Base-by-base conservation (phyloP, 441 rosid species). In the Brassica hybrid region DNA sequence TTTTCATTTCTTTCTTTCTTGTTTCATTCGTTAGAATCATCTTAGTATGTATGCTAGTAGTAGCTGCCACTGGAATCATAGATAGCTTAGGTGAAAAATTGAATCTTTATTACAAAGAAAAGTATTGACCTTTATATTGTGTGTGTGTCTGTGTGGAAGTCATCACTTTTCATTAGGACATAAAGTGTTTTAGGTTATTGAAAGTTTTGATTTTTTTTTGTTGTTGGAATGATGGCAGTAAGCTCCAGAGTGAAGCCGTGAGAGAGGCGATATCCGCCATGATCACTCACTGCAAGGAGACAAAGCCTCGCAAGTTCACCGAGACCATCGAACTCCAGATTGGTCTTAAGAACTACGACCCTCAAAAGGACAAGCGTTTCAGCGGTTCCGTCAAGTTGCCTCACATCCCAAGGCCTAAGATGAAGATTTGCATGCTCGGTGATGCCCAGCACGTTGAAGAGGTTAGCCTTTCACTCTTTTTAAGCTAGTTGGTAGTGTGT, bases 391-490 rank as follows among this genome's bases (percentile, higher is more conserved):
- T 93, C 3, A 93, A 91, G 83, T 64, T 94, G 83, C 98, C 97
- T 7, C 97, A 92, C 84, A 88, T 94, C 62, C 98, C 98, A 3
- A 96, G 98, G 43, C 97, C 98, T 3, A 94, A 94, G 84, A 94
- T 94, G 98, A 94, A 89, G 83, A 88, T 94, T 19, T 94, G 99
- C 85, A 94, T 94, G 97, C 96, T 94, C n/a, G 98, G 99, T 54
- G 99, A 94, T 72, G 98, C 98, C 19, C 98, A 94, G 76, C 98
- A 94, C 34, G 97, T 94, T 4, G 98, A 94, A 78, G 96, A 93
- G 94, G 98, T 94, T 50, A 6, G 12, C 3, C 13, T 3, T 50
- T 50, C 57, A n/a, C 10, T 50, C 9, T 50, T 8, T 30, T 52
- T 36, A 48, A 9, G 43, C 23, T 21, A 21, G 23, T 21, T 21